These are phyloP conservation scores for Aphanomyces stellatus DNA, from an alignment of 352 stramenopile species.

Conservation along the genomic window DNA sequence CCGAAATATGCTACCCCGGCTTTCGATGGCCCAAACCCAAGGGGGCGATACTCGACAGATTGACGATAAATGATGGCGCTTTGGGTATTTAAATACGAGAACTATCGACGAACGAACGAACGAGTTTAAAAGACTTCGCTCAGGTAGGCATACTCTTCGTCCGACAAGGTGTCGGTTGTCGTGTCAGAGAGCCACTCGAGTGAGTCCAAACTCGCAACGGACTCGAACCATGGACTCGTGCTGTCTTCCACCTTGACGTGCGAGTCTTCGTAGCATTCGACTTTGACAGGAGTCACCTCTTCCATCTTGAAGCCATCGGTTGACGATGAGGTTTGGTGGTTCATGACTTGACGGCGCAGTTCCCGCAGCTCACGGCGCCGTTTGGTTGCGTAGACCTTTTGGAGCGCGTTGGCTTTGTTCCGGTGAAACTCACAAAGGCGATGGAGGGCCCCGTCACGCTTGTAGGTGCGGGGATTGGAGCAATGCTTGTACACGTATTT, in stretches of 20 bases:
- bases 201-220: background rate
- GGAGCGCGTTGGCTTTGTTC: slow-evolving; percentile 8
- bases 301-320: too few relatives aligned
- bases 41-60: too few relatives aligned
- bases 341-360: background rate
- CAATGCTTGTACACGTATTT: slow-evolving; percentile 18
- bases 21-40: too few relatives aligned
- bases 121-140: background rate
- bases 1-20: too few relatives aligned
- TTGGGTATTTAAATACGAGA: too few relatives aligned
- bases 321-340: background rate
- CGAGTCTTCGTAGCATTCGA: background rate
- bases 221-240: too few relatives aligned
- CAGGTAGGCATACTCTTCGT: background rate
- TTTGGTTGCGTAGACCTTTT: slow-evolving; percentile 19
- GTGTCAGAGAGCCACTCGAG: background rate
- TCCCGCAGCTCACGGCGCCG: slow-evolving; percentile 4
- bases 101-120: too few relatives aligned
- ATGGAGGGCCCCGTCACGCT: slow-evolving; percentile 11
- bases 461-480: slow-evolving; percentile 2
- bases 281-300: background rate
- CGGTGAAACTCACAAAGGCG: slow-evolving; percentile 10
- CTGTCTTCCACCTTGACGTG: background rate
- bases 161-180: background rate
- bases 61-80: too few relatives aligned